phyloP scores from a whole-genome alignment of 495 filamentous ascomycete genomes.

The Penicillium argentinense region DNA sequence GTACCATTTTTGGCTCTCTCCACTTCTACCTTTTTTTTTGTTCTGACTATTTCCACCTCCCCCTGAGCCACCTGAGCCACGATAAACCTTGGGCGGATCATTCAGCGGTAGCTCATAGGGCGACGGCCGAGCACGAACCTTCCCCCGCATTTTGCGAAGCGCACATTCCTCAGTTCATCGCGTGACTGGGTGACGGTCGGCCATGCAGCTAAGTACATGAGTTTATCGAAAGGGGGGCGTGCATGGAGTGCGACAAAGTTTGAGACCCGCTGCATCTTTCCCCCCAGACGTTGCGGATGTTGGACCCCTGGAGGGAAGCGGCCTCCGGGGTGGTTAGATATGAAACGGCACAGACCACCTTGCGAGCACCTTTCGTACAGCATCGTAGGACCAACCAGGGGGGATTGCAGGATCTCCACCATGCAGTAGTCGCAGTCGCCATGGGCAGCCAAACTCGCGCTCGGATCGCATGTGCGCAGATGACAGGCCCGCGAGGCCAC shows the following conservation, averaged over 20 bases:
- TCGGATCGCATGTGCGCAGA: slow-evolving; percentile 17
- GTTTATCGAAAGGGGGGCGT: slow-evolving; percentile 6
- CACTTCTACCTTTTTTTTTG: neutral
- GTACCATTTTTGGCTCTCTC: neutral
- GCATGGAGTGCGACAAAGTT: no score
- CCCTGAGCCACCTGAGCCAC: neutral
- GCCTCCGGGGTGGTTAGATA: neutral
- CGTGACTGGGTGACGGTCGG: slow-evolving; percentile 8
- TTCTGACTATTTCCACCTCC: neutral
- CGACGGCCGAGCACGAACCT: slow-evolving; percentile 2
- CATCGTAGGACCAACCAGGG: neutral
- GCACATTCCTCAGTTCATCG: slow-evolving; percentile 10
- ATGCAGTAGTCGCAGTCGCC: neutral
- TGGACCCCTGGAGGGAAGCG: no score
- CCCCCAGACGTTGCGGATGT: no score
- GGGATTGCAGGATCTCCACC: neutral
- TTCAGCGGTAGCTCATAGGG: neutral
- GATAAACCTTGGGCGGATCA: slow-evolving; percentile 5
- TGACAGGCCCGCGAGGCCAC: slow-evolving; percentile 14
- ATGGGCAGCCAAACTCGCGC: slow-evolving; percentile 7
- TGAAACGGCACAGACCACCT: neutral
- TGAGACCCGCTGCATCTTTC: no score
- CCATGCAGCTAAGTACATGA: slow-evolving; percentile 3
- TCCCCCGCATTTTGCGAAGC: slow-evolving; percentile 15
- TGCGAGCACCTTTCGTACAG: no score